A percentile compares a stretch with the other conserved stretches of the same genome.
Evolutionary conservation across 306 rosid genomes (phyloP).

Genomic region (Pueraria montana): DNA sequence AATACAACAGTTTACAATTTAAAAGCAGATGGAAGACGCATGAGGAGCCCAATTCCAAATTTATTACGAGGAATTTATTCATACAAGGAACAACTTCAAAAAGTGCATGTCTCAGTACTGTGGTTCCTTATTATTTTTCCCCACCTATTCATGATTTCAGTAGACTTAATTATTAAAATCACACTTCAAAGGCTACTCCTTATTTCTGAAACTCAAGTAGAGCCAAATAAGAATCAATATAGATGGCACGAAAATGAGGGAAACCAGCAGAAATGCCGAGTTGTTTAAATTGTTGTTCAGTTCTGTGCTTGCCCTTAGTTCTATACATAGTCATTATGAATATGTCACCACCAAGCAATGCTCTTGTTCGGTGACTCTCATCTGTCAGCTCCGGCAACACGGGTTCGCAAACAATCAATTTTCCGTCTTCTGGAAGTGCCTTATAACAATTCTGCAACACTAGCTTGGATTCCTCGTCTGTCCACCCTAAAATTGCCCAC

Average conservation of each 20-base stretch:
- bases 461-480: constrained; percentile 71
- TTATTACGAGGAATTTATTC: neutral
- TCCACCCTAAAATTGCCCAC: constrained; percentile 78
- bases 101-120: neutral
- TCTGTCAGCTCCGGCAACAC: constrained; percentile 69
- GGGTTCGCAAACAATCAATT: constrained; percentile 81
- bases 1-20: no score
- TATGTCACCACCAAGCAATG: constrained; percentile 70
- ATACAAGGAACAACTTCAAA: neutral
- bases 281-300: constrained; percentile 61
- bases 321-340: constrained; percentile 76
- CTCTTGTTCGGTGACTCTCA: constrained; percentile 72
- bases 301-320: constrained; percentile 78
- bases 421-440: constrained; percentile 76
- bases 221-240: constrained; percentile 62
- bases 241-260: constrained; percentile 56
- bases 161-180: neutral
- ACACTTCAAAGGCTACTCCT: neutral
- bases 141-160: neutral
- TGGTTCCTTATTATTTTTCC: neutral
- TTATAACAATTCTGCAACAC: constrained; percentile 67
- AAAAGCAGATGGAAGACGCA: no score
- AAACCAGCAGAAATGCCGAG: constrained; percentile 70
- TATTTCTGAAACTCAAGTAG: constrained; percentile 78
- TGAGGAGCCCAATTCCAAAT: neutral